Evolutionary conservation across 2,329 filamentous ascomycete species (phyloP).

Genomic region (Aspergillus alliaceus): DNA sequence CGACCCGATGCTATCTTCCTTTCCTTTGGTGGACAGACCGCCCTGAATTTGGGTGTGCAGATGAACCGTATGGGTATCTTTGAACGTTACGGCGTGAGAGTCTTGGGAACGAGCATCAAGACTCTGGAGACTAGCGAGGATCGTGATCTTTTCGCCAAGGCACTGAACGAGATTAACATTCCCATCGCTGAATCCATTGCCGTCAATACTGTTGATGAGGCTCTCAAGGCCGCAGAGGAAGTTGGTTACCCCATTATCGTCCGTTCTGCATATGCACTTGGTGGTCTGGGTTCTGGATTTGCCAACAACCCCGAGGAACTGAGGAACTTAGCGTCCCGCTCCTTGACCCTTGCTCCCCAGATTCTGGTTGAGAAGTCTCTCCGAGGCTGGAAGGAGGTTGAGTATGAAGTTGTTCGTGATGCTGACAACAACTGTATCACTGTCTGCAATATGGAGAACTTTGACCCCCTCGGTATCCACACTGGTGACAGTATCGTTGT

Average conservation of each 20-base stretch:
- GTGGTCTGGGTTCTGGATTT: conserved; percentile 94
- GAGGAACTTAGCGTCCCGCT: conserved; percentile 87
- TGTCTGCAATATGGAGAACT: conserved; percentile 99
- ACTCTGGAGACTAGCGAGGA: conserved; percentile 95
- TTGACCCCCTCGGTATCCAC: conserved; percentile 94
- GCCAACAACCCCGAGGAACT: conserved; percentile 93
- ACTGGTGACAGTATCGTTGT: conserved; percentile 99
- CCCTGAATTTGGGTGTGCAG: conserved; percentile 92
- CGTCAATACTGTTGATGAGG: conserved; percentile 87
- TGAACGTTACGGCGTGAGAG: conserved; percentile 91
- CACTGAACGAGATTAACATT: conserved; percentile 94
- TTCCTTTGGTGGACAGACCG: conserved; percentile 96
- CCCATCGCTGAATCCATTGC: conserved; percentile 96
- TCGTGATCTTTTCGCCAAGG: conserved; percentile 92
- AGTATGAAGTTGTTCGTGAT: conserved; percentile 97
- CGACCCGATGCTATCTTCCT: conserved; percentile 95
- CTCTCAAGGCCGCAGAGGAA: conserved; percentile 78
- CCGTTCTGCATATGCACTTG: conserved; percentile 92
- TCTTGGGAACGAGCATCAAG: conserved; percentile 90
- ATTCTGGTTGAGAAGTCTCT: conserved; percentile 98
- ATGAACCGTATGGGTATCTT: conserved; percentile 97
- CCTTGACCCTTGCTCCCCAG: conserved; percentile 89
- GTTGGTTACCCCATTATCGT: conserved; percentile 98
- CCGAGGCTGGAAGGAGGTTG: conserved; percentile 99
- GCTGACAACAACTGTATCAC: conserved; percentile 98